Evolutionary conservation across 768 basidiomycete genomes (phyloP), one percentile per base, ranked within the genome.

Genomic region (Pluteus cervinus): DNA sequence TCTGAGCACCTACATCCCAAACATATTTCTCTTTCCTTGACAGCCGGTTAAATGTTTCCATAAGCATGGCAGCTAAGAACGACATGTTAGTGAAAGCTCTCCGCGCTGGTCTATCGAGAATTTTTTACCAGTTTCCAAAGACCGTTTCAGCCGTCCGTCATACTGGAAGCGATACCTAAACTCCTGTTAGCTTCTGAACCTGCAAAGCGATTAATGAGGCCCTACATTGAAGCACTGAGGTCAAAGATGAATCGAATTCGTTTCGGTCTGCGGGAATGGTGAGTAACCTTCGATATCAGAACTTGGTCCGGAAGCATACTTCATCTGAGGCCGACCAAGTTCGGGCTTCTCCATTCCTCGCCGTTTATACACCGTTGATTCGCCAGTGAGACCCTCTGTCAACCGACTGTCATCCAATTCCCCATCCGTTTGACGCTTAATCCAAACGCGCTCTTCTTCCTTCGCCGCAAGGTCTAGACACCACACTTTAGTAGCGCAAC

Each of bases 121-220:
- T 15, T 12, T 39, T 53, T 20, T 45, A 78, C 79, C 79, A 37
- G 80, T 80, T 53, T 83, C 79, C 59, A 77, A 61, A 50, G 75
- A 79, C 41, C 79, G 56, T 45, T 75, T 66, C 45, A 83, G 49
- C 2, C 81, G 74, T 4, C 78, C 79, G 51, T 83, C 81, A 38
- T 81, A 78, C 42, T 83, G 81, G 62, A 83, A 83, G 4, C 80
- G 79, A 51, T 81, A 81, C 74, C 76, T 78, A 38, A 30, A 29
- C 43, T 22, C 7, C 24, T 20, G 33, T 24, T n/a, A 15, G 7
- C 4, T 10, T 26, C 9, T 10, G 18, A 17, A 24, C 15, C 7
- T 25, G n/a, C 18, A 24, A 2, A 11, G 14, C 2, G 16, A 25
- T 5, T 18, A 29, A 22, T 26, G 22, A 26, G 16, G 7, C 45